Evolutionary conservation across 2,329 filamentous ascomycete species (phyloP), one percentile per base, ranked within the genome.

Genomic region (Sporothrix euskadiensis): DNA sequence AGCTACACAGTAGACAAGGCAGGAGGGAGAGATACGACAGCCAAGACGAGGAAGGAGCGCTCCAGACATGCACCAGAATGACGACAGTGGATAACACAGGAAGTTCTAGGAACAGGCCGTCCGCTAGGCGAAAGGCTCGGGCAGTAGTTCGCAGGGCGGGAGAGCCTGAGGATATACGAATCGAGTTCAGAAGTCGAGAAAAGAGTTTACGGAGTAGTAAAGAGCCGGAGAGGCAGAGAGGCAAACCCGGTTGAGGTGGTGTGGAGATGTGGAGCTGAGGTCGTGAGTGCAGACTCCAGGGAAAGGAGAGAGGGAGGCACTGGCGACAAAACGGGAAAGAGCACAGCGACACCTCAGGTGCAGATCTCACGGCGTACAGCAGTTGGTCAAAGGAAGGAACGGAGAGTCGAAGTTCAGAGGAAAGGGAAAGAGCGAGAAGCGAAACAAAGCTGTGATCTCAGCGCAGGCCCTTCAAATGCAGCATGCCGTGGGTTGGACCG

Each of bases 231-330:
- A 66, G 44, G n/a, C 6, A 69, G 32, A 69, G 66, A 54, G 52
- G 52, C 35, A 70, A 70, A 57, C 52, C 68, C n/a, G 68, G 68
- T 70, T 14, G 52, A 57, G 52, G 52, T 22, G 68, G 68, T 70
- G 68, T 56, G 52, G 68, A 57, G 35, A 14, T 44, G 68, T 56
- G 68, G 68, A 70, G 68, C 68, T 41, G 52, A 26, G 6, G 61
- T 26, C 61, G 61, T 19, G 39, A 30, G 61, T 9, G 22, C 26
- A 59, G 9, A 16, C 10, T 16, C 32, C 16, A 35, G 59, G 7
- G 35, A 41, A n/a, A 39, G 65, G 16, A 69, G 6, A 26, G 16
- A 68, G 12, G 41, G 22, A 49, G 44, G 16, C 41, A 9, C 41
- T 47, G n/a, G 16, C 26, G 30, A 22, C 65, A 69, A 44, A 69